Percentiles rank a stretch among this genome's conserved stretches.
Conservation (phyloP, 202 grass and related monocot species). For the Zizania palustris region DNA sequence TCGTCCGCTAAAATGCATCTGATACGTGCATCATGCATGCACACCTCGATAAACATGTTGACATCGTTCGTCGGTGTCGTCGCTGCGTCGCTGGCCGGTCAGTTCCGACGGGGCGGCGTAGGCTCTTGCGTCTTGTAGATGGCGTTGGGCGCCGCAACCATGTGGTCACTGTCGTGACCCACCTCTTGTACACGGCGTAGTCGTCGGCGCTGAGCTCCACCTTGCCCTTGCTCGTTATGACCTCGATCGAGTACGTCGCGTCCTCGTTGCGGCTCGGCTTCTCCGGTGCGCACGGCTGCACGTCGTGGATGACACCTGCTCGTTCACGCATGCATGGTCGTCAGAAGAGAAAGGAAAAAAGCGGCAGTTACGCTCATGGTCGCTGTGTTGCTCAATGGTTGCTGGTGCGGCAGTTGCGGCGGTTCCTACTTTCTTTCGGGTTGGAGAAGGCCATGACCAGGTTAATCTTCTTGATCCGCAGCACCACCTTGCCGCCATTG, state of each 20-base stretch:
- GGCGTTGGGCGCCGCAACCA: constrained; percentile 74
- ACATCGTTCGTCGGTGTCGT: too few species aligned
- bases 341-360: not conserved
- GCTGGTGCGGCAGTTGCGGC: not conserved
- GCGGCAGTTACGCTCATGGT: not conserved
- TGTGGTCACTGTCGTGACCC: constrained; percentile 89
- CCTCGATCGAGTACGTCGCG: constrained; percentile 69
- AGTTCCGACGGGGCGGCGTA: constrained; percentile 13
- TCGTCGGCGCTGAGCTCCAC: constrained; percentile 80
- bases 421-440: constrained; percentile 67
- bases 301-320: constrained; percentile 64
- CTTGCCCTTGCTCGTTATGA: constrained; percentile 82
- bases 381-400: not conserved
- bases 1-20: not conserved
- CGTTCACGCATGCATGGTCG: not conserved
- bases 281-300: constrained; percentile 59
- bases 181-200: constrained; percentile 79
- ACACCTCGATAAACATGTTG: not conserved
- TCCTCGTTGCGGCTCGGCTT: constrained; percentile 54
- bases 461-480: constrained; percentile 88
- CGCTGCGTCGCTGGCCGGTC: not conserved
- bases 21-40: not conserved
- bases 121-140: constrained; percentile 39
- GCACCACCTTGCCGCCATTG: constrained; percentile 69
- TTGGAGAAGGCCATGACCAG: constrained; percentile 76